Evolutionary conservation across 441 rosid species (phyloP).

Genomic region (Adansonia madagascariensis): DNA sequence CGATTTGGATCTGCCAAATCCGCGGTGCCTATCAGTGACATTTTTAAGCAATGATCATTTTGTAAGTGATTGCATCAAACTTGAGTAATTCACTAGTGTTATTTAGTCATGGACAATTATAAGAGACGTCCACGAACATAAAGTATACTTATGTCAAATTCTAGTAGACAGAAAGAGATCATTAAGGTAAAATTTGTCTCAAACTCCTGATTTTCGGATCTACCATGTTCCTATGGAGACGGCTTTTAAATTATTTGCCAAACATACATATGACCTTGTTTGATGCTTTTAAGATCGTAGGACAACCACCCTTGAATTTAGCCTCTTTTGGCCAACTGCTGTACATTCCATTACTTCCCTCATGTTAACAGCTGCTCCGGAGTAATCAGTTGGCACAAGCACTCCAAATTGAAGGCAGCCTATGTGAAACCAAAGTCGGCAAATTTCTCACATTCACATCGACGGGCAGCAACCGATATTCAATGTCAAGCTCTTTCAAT

Average conservation of each 20-base stretch:
- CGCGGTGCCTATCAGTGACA: neutral
- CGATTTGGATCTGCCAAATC: neutral
- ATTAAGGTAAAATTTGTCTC: neutral
- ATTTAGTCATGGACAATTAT: neutral
- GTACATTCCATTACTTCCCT: no score
- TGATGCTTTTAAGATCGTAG: no score
- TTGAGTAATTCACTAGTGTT: neutral
- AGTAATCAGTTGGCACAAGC: slow-evolving; percentile 15
- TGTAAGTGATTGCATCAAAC: neutral
- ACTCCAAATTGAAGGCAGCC: slow-evolving; percentile 43
- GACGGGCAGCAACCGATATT: slow-evolving; percentile 57
- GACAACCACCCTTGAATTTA: no score
- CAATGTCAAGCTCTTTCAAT: slow-evolving; percentile 58
- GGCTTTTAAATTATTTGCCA: neutral
- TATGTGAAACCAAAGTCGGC: slow-evolving; percentile 30
- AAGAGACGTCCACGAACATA: neutral
- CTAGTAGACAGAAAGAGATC: neutral
- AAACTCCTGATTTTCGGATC: neutral
- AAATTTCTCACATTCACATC: slow-evolving; percentile 55
- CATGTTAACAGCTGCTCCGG: neutral
- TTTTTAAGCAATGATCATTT: neutral
- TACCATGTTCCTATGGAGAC: neutral
- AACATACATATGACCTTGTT: neutral
- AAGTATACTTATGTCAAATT: neutral
- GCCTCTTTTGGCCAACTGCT: no score